Percentiles rank a stretch among this genome's conserved stretches.
These are phyloP conservation scores for Gliomastix tumulicola DNA, from an alignment of 2,329 filamentous ascomycete genomes.

Conservation along the genomic window DNA sequence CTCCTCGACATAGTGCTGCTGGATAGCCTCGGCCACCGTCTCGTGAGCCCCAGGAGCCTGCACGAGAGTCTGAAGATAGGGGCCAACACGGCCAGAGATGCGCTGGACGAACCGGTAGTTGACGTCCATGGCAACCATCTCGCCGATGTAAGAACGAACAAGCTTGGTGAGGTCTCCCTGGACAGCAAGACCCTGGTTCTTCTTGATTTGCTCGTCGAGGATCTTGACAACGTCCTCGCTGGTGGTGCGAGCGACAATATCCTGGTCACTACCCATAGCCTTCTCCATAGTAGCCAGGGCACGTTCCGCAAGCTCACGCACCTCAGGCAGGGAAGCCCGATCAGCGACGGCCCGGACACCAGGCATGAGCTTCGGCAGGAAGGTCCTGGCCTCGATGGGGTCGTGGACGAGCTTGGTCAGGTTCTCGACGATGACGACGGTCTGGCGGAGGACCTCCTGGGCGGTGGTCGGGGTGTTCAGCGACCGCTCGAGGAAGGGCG, in stretches of 20 bases:
- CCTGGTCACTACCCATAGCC: constrained; percentile 73
- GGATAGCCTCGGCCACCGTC: constrained; percentile 64
- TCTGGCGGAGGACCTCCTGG: constrained; percentile 92
- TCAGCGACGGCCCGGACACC: constrained; percentile 87
- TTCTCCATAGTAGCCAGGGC: constrained; percentile 84
- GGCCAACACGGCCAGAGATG: constrained; percentile 59
- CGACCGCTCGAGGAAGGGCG: constrained; percentile 87
- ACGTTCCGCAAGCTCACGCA: constrained; percentile 79
- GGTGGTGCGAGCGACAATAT: constrained; percentile 58
- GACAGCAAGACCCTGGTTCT: constrained; percentile 54
- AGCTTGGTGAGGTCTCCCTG: constrained; percentile 58
- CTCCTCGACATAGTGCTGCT: constrained; percentile 73
- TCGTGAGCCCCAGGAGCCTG: constrained; percentile 51
- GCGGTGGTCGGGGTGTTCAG: constrained; percentile 85
- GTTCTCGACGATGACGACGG: constrained; percentile 95
- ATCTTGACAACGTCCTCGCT: constrained; percentile 68
- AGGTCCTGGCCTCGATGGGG: constrained; percentile 87
- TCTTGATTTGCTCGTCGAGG: constrained; percentile 70
- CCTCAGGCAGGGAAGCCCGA: constrained; percentile 87
- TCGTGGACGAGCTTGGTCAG: constrained; percentile 96
- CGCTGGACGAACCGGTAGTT: constrained; percentile 75
- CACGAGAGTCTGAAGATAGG: constrained; percentile 70
- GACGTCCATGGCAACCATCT: constrained; percentile 82
- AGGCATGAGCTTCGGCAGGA: constrained; percentile 88
- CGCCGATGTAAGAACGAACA: constrained; percentile 67